Evolutionary conservation across 768 basidiomycete genomes (phyloP).

Genomic region (Suillus ampliporus): DNA sequence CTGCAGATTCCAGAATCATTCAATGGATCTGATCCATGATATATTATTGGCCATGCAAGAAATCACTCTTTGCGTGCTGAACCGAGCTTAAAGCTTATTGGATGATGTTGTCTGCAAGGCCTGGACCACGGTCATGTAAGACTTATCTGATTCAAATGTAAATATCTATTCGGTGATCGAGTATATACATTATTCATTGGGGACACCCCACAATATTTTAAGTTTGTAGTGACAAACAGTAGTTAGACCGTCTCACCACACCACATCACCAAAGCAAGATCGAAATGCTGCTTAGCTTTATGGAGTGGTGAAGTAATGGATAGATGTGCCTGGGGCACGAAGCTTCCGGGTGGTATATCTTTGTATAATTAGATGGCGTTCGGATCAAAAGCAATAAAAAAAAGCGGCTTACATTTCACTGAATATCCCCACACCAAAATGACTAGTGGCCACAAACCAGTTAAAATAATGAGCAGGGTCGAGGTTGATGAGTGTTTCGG

Average conservation of each 20-base stretch:
- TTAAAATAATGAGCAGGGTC: neutral
- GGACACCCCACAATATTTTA: neutral
- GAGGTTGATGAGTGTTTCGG: neutral
- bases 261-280: neutral
- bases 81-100: too few species aligned
- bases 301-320: neutral
- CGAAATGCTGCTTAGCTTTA: neutral
- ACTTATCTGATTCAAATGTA: too few species aligned
- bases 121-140: too few species aligned
- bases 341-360: neutral
- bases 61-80: too few species aligned
- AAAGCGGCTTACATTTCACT: neutral
- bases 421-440: neutral
- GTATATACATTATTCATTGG: too few species aligned
- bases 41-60: too few species aligned
- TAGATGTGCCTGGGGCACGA: neutral
- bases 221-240: neutral
- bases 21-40: too few species aligned
- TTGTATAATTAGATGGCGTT: neutral
- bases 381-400: neutral
- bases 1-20: too few species aligned
- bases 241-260: neutral
- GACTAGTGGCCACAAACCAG: neutral
- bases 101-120: neutral
- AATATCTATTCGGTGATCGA: too few species aligned